Evolutionary conservation across 2,329 filamentous ascomycete genomes (phyloP).

Genomic region (Fusarium sp.): DNA sequence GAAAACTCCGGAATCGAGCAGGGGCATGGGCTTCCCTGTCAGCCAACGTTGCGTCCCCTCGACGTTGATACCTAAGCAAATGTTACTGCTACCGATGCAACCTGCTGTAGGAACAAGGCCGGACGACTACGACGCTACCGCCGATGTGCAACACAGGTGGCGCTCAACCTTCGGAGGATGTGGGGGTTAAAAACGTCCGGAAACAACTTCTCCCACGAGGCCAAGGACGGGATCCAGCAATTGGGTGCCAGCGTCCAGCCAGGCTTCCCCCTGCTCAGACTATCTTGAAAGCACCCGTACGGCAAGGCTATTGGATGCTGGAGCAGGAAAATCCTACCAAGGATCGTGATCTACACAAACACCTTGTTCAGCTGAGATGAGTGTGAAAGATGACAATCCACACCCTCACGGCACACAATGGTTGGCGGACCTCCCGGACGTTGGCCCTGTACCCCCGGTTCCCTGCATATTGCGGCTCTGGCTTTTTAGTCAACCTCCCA

Average conservation of each 20-base stretch:
- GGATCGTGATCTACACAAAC: slow-evolving; percentile 12
- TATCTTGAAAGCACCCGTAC: slow-evolving; percentile 4
- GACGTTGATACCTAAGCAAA: slow-evolving; percentile 7
- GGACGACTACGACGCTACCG: slow-evolving; percentile 4
- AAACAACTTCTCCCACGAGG: slow-evolving; percentile 3
- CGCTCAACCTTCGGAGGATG: slow-evolving; percentile 7
- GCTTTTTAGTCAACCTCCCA: slow-evolving; percentile 1
- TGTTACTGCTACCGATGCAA: background rate
- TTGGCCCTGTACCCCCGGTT: slow-evolving; percentile 10
- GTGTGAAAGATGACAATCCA: slow-evolving; percentile 3
- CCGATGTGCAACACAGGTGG: background rate
- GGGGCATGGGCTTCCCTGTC: slow-evolving; percentile 10
- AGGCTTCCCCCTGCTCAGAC: background rate
- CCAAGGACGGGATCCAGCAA: slow-evolving; percentile 1
- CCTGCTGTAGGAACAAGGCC: slow-evolving; percentile 18
- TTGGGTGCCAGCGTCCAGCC: background rate
- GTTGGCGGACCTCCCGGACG: slow-evolving; percentile 18
- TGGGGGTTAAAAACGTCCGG: slow-evolving; percentile 10
- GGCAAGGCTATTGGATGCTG: slow-evolving; percentile 5
- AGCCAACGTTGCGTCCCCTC: background rate
- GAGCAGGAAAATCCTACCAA: slow-evolving; percentile 7
- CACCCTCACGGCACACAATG: slow-evolving; percentile 14
- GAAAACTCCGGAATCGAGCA: slow-evolving; percentile 6
- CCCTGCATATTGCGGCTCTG: slow-evolving; percentile 35
- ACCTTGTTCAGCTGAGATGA: slow-evolving; percentile 32